Base-by-base conservation (phyloP, 1,284 basidiomycete species). In the Meira miltonrushii region DNA sequence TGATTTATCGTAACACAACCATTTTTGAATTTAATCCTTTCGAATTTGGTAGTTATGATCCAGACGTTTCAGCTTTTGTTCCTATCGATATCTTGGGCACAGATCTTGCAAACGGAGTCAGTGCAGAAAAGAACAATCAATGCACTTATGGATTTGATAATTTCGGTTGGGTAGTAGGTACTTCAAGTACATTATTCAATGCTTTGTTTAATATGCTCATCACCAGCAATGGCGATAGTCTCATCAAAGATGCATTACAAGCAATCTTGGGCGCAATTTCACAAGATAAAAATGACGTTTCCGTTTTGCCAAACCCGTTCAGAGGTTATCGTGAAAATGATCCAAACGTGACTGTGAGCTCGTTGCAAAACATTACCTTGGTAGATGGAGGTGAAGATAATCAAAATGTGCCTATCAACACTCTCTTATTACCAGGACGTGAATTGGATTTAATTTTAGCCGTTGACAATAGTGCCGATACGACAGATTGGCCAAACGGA, bases 361-460 rank as follows among this genome's bases (percentile, higher is more conserved):
- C 57, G 6, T 57, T 68, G 25, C 62, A 60, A 51, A 76, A 74
- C 50, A 61, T 76, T n/a, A 66, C 70, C 7, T 44, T 74, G 2
- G 70, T 72, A 2, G 72, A 77, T 58, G 74, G 68, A 13, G 73
- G 75, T 5, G 54, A 72, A 51, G 69, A 71, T 39, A 66, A 68
- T 41, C 62, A 87, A 68, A 87, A 86, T 65, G 78, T 88, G 15
- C 88, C 88, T 0, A 81, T 87, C 21, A 84, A 82, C 10, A 83
- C 85, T 3, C 73, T 87, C 8, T 81, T 89, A 57, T 84, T 87
- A 46, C 85, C 83, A 48, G 83, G 83, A 0, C 82, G 88, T 46
- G 79, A 70, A 0, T 57, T 89, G 28, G 88, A 90, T 72, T 81
- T 86, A 4, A 81, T 90, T 55, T 81, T 90, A n/a, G 86, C 84